Base-by-base conservation (phyloP, 495 filamentous ascomycete species). In the Aspergillus indologenus region DNA sequence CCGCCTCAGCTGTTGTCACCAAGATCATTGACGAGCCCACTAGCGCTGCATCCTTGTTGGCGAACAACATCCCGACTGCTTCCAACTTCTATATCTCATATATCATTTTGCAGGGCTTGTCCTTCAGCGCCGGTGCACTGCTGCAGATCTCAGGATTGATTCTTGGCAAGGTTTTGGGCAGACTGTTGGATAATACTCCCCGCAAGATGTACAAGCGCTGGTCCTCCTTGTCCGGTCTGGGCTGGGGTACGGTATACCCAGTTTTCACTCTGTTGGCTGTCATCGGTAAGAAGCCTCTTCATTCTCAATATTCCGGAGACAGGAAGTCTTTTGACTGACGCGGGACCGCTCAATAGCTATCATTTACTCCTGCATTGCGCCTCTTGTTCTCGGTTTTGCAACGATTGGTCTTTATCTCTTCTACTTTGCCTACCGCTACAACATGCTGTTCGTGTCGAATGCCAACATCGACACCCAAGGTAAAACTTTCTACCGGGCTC, bases 41-140 rank as follows among this genome's bases (percentile, higher is more conserved):
- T 3, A 70, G 66, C 8, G 86, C 81, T 23, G 76, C 90, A 0
- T 75, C 56, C 6, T 74, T 97, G 53, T 81, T 98, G 12, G 87
- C 94, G 15, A 63, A 76, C 17, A 88, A 89, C 57, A 74, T 98
- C 12, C 94, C 94, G 9, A 85, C 79, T 54, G 83, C 90, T 3
- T 92, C 91, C 62, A 97, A 95, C 75, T 92, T 98, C 73, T 98
- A 96, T 75, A 88, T 98, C 53, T 88, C 89, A 0, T 98, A 96
- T 76, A 93, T 98, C 67, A 87, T 97, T 64, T 80, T 98, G 24
- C 92, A 97, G 72, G 94, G 94, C 50, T 74, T 98, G 58, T 88
- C 87, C n/a, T 84, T 96, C 64, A 87, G 88, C 49, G 79, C 90
- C 0, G 81, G 86, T 56, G 81, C 87, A 3, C 72, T 98, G 26